phyloP scores from a whole-genome alignment of 202 grass and related monocot genomes.

The Zizania palustris region DNA sequence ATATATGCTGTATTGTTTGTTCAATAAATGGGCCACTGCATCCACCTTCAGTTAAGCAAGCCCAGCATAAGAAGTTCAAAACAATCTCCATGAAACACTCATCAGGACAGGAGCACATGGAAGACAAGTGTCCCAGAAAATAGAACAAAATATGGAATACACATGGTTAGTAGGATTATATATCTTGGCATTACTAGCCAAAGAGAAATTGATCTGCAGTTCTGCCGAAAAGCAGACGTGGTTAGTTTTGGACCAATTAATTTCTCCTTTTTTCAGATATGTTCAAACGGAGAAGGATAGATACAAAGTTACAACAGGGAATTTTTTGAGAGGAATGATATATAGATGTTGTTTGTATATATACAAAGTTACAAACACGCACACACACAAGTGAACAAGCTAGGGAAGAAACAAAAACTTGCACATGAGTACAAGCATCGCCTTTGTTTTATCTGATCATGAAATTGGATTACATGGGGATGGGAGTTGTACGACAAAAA shows the following conservation, averaged over 20 bases:
- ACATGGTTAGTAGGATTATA: not conserved
- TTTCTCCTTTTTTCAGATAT: not conserved
- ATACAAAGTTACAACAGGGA: not conserved
- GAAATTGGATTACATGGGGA: conserved; percentile 42
- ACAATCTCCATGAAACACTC: not conserved
- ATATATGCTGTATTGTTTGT: too few species aligned
- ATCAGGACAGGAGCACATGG: not conserved
- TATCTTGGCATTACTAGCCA: not conserved
- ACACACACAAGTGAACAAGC: not conserved
- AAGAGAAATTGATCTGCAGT: not conserved
- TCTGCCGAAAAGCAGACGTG: not conserved
- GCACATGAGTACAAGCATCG: conserved; percentile 31
- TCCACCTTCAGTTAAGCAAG: not conserved
- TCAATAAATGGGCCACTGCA: not conserved
- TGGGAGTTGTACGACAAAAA: conserved; percentile 36
- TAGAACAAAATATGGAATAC: not conserved
- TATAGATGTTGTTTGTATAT: too few species aligned
- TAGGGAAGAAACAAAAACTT: conserved; percentile 20
- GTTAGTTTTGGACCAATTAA: not conserved
- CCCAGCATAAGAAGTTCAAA: not conserved
- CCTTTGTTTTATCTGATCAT: not conserved
- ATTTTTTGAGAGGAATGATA: conserved; percentile 11
- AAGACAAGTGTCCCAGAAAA: not conserved
- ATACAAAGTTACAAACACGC: not conserved
- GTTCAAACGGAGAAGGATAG: not conserved